These are phyloP conservation scores for Sphaerostilbella broomeana DNA, from an alignment of 2,329 filamentous ascomycete species.

Conservation along the genomic window DNA sequence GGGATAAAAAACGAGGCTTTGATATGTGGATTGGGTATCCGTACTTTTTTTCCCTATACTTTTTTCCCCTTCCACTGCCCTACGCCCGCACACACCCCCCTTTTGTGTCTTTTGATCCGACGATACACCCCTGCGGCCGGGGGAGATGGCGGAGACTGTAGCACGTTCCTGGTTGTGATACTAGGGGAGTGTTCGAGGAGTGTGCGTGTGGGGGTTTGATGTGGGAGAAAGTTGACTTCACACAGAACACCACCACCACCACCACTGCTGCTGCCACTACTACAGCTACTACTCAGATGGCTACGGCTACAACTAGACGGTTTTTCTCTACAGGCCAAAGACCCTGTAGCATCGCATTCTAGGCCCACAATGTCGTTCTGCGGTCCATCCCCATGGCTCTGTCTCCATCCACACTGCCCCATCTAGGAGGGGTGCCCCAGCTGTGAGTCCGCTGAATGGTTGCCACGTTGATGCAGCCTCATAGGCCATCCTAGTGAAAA, in stretches of 20 bases:
- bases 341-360: slow-evolving; percentile 21
- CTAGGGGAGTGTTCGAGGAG: slow-evolving; percentile 13
- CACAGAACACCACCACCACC: slow-evolving; percentile 7
- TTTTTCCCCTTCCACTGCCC: slow-evolving; percentile 19
- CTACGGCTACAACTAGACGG: neutral
- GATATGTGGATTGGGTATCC: slow-evolving; percentile 35
- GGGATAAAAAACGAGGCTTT: slow-evolving; percentile 30
- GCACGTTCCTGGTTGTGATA: slow-evolving; percentile 22
- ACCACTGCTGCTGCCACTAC: slow-evolving; percentile 3
- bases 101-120: slow-evolving; percentile 9
- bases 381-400: slow-evolving; percentile 4
- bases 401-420: slow-evolving; percentile 6
- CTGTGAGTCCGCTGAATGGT: slow-evolving; percentile 18
- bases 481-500: slow-evolving; percentile 6
- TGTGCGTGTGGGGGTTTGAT: slow-evolving; percentile 8
- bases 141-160: slow-evolving; percentile 14
- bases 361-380: slow-evolving; percentile 8
- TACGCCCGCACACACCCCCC: slow-evolving; percentile 21
- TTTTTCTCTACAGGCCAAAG: slow-evolving; percentile 15
- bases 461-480: slow-evolving; percentile 30
- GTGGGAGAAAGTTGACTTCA: slow-evolving; percentile 7
- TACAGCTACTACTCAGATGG: slow-evolving; percentile 2
- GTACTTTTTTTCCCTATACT: slow-evolving; percentile 32
- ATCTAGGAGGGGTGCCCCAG: slow-evolving; percentile 4
- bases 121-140: slow-evolving; percentile 21